Evolutionary conservation across 1,284 basidiomycete species (phyloP), one percentile per base, ranked within the genome.

Genomic region (Ustilago shanxiensis): DNA sequence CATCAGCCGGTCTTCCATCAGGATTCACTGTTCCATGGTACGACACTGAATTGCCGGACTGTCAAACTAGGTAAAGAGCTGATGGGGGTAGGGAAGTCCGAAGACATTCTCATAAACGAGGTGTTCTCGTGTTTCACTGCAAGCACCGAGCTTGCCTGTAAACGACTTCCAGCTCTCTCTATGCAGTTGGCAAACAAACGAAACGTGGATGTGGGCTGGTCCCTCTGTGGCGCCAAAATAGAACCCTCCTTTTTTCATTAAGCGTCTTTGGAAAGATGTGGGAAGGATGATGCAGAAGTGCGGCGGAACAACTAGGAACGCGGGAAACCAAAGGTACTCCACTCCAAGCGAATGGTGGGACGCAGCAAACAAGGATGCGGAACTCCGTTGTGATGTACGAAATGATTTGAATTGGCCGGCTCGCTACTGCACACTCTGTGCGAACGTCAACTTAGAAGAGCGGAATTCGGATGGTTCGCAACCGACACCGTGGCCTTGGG

Each of bases 161-260:
- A n/a, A n/a, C n/a, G n/a, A n/a, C n/a, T 49, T 49, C 24, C 14
- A n/a, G n/a, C 26, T 49, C 6, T 3, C 16, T 18, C 16, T 49
- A 49, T 49, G 24, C 47, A 49, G 47, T 49, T 28, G 47, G 24
- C 47, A 14, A 26, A 49, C 47, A 49, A 49, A 49, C 47, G 28
- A 24, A 24, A 45, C 8, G 16, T 11, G 22, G 14, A 49, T 9
- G 41, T 22, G 41, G 41, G 41, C 8, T 11, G 3, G 9, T 37
- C 3, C 35, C 35, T 4, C 31, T 26, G 47, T 49, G 47, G 47
- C 47, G 47, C 14, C 10, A 49, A 6, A 28, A 49, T 26, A 26
- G 47, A 49, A 49, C 10, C 47, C 47, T 26, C 47, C 47, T 26
- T 4, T 26, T 28, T 26, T 26, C 22, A 49, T 24, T 28, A 20